Evolutionary conservation across 768 basidiomycete species (phyloP).

Genomic region (Russula earlei): DNA sequence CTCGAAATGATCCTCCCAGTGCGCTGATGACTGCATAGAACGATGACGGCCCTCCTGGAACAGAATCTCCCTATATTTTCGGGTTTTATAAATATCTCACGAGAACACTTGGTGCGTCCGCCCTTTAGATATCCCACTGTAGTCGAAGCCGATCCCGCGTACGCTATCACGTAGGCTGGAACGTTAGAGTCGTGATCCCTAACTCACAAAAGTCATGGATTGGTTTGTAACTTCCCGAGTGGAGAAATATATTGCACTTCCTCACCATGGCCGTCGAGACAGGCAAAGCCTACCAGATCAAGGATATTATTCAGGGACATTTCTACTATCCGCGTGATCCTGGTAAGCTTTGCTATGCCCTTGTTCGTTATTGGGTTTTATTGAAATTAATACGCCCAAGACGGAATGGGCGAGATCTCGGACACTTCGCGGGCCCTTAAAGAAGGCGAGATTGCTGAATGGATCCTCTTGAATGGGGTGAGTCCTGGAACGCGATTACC

Average conservation of each 20-base stretch:
- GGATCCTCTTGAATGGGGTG: constrained; percentile 86
- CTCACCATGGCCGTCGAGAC: neutral
- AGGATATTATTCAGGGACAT: constrained; percentile 54
- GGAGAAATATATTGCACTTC: neutral
- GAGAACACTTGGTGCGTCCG: constrained; percentile 43
- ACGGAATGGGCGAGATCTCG: constrained; percentile 63
- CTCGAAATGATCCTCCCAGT: neutral
- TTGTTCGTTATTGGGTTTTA: neutral
- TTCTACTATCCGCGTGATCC: constrained; percentile 70
- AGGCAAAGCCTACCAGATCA: constrained; percentile 80
- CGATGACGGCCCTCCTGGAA: constrained; percentile 74
- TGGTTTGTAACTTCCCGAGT: constrained; percentile 34
- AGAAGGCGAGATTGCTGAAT: constrained; percentile 76
- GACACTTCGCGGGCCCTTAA: constrained; percentile 52
- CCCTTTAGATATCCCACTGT: neutral
- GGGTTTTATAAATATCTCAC: constrained; percentile 58
- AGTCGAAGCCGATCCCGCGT: constrained; percentile 1
- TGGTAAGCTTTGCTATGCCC: constrained; percentile 29
- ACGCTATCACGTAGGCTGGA: constrained; percentile 43
- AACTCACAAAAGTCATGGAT: constrained; percentile 86
- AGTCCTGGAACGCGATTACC: constrained; percentile 20
- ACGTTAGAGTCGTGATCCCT: constrained; percentile 73
- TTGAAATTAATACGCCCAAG: constrained; percentile 24
- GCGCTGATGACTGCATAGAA: constrained; percentile 39
- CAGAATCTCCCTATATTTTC: constrained; percentile 67